Evolutionary conservation across 441 rosid genomes (phyloP).

Genomic region (Aleurites moluccanus): DNA sequence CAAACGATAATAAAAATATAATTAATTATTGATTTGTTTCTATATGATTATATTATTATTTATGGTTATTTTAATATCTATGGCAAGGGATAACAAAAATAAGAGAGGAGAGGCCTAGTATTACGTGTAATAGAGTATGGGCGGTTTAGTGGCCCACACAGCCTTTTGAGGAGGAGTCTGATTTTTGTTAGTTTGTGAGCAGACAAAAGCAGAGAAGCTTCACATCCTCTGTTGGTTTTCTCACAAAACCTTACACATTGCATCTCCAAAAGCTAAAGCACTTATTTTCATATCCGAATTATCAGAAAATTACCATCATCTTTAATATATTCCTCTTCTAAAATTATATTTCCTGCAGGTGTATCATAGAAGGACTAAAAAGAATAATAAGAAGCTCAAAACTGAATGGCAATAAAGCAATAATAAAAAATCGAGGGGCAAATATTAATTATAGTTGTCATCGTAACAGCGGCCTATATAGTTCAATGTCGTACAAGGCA

Average conservation of each 20-base stretch:
- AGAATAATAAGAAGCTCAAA: not conserved
- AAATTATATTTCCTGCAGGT: not conserved
- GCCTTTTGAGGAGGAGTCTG: slow-evolving; percentile 32
- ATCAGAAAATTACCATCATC: not conserved
- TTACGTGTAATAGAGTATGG: slow-evolving; percentile 38
- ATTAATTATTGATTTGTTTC: no score
- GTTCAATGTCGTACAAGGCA: slow-evolving; percentile 32
- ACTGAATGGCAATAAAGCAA: slow-evolving; percentile 31
- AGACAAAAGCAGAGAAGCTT: slow-evolving; percentile 63
- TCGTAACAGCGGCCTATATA: slow-evolving; percentile 43
- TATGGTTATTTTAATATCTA: not conserved
- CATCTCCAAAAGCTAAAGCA: slow-evolving; percentile 43
- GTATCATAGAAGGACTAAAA: not conserved
- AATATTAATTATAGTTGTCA: not conserved
- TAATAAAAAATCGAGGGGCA: slow-evolving; percentile 14
- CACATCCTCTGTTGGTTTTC: slow-evolving; percentile 41
- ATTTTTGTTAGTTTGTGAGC: slow-evolving; percentile 48
- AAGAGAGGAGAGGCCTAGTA: slow-evolving; percentile 18
- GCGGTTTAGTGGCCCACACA: slow-evolving; percentile 37
- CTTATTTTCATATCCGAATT: not conserved
- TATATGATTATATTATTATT: no score
- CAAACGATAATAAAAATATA: no score
- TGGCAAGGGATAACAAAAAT: not conserved
- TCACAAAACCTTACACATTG: slow-evolving; percentile 31
- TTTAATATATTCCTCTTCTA: not conserved